phyloP scores from a whole-genome alignment of 441 rosid genomes.

The Eutrema salsugineum region DNA sequence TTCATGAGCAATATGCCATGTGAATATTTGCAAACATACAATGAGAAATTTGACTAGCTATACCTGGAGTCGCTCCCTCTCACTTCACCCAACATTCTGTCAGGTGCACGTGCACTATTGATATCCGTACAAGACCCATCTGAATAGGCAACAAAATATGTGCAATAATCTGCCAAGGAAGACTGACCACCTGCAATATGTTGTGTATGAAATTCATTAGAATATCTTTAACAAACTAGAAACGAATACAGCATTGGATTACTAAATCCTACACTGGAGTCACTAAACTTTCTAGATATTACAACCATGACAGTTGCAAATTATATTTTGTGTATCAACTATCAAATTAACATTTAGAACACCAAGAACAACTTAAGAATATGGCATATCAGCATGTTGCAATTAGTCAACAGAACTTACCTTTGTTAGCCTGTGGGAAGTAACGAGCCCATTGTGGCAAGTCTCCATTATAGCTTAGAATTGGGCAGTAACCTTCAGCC shows the following conservation, averaged over 20 bases:
- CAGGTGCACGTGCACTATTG: no score
- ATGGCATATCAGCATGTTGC: neutral
- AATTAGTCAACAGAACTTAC: conserved; percentile 33
- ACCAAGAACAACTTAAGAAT: neutral
- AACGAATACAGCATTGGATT: neutral
- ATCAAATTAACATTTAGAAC: neutral
- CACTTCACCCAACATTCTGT: conserved; percentile 99
- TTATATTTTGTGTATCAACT: neutral
- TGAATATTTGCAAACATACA: neutral
- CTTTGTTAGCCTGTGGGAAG: conserved; percentile 97
- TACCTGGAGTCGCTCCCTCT: conserved; percentile 95
- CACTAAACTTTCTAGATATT: neutral
- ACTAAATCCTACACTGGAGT: neutral
- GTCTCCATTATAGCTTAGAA: conserved; percentile 89
- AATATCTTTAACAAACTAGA: conserved; percentile 2
- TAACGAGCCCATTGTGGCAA: conserved; percentile 98
- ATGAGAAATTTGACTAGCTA: conserved; percentile 14
- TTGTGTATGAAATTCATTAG: neutral
- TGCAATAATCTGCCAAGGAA: conserved; percentile 95
- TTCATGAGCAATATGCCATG: conserved; percentile 20
- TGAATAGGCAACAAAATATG: conserved; percentile 97
- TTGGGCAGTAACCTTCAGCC: conserved; percentile 99
- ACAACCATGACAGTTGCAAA: neutral
- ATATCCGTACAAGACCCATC: conserved; percentile 98
- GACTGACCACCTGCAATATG: conserved; percentile 91